Conservation (phyloP, 495 filamentous ascomycete species). For the Recurvomyces mirabilis region DNA sequence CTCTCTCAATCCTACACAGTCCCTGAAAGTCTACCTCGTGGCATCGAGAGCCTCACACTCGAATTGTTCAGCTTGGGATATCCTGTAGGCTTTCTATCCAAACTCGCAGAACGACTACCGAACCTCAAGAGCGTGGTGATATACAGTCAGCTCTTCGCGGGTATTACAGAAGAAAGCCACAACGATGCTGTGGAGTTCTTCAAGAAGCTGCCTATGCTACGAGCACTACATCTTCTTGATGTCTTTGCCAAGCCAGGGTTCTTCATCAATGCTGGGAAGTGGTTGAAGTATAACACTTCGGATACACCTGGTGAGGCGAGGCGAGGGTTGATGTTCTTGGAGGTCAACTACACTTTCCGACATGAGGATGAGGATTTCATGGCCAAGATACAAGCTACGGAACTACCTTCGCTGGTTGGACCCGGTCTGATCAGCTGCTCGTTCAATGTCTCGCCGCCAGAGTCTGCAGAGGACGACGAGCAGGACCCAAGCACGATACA, state of each 20-base stretch:
- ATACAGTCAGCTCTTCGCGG: constrained; percentile 31
- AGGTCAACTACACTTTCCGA: constrained; percentile 30
- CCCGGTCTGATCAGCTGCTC: constrained; percentile 25
- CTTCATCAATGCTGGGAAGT: constrained; percentile 12
- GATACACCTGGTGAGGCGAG: constrained; percentile 12
- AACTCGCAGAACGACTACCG: constrained; percentile 23
- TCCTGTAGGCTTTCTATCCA: constrained; percentile 30
- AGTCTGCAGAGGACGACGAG: constrained; percentile 17
- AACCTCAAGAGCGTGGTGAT: constrained; percentile 30
- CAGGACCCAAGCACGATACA: constrained; percentile 21
- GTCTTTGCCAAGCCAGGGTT: constrained; percentile 31
- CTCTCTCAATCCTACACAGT: constrained; percentile 18
- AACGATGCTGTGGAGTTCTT: constrained; percentile 31
- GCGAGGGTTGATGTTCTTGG: constrained; percentile 25
- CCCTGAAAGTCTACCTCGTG: constrained; percentile 10
- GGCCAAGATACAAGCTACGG: constrained; percentile 21
- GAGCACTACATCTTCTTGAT: constrained; percentile 35
- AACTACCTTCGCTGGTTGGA: constrained; percentile 21
- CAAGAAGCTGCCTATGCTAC: constrained; percentile 14
- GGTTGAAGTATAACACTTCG: constrained; percentile 16
- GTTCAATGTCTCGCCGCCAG: constrained; percentile 23
- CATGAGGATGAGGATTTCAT: constrained; percentile 30
- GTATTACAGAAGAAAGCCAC: constrained; percentile 25
- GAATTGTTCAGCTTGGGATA: constrained; percentile 37
- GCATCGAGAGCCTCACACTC: constrained; percentile 31